A percentile compares a stretch with the other conserved stretches of the same genome.
phyloP scores from a whole-genome alignment of 148 eudicot species.

The Oxyria digyna region DNA sequence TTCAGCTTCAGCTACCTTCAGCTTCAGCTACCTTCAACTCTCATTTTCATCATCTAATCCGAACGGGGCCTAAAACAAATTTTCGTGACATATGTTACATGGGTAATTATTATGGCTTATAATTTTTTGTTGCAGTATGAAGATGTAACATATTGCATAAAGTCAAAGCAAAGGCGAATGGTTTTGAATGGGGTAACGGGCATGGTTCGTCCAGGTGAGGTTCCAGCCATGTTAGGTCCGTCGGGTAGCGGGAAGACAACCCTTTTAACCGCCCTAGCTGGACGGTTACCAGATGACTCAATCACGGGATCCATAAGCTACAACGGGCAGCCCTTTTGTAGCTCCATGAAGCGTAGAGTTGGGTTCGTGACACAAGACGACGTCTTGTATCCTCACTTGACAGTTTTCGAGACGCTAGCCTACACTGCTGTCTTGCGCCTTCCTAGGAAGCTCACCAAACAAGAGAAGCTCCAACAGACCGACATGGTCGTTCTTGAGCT shows the following conservation, averaged over 20 bases:
- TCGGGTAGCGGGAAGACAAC: conserved; percentile 93
- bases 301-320: conserved; percentile 42
- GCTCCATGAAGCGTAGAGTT: conserved; percentile 43
- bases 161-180: conserved; percentile 26
- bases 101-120: no score
- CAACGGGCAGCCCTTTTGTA: conserved; percentile 49
- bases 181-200: conserved; percentile 59
- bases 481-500: conserved; percentile 38
- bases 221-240: conserved; percentile 81
- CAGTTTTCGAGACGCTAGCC: conserved; percentile 59
- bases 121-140: conserved; percentile 46
- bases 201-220: conserved; percentile 56
- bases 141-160: conserved; percentile 55
- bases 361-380: conserved; percentile 87
- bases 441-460: conserved; percentile 28
- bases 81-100: no score
- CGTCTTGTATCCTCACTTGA: conserved; percentile 64
- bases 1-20: no score
- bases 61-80: no score
- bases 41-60: no score
- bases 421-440: conserved; percentile 59
- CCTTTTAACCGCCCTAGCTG: conserved; percentile 53
- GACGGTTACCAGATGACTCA: conserved; percentile 39
- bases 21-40: no score
- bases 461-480: conserved; percentile 49